Percentiles rank a stretch among this genome's conserved stretches.
Evolutionary conservation across 805 yeast species (phyloP).

Genomic region (Starmerella lactis-condensi): DNA sequence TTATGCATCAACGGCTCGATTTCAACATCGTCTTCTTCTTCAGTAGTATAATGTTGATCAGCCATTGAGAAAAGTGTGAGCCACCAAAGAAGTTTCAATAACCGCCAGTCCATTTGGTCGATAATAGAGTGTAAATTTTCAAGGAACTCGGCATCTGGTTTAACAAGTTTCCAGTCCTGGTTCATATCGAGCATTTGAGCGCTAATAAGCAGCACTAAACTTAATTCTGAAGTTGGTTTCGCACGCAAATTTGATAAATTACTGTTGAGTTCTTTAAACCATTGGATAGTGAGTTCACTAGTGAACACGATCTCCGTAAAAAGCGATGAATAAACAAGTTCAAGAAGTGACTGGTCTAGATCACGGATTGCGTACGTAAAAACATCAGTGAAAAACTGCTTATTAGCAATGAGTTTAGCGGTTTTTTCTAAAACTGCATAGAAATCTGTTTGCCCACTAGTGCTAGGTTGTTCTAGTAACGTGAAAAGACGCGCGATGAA

Average conservation of each 20-base stretch:
- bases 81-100: slow-evolving; percentile 19
- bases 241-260: background rate
- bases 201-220: slow-evolving; percentile 7
- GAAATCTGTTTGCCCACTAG: background rate
- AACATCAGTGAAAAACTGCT: slow-evolving; percentile 11
- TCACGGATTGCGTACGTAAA: slow-evolving; percentile 7
- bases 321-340: slow-evolving; percentile 13
- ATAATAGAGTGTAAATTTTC: slow-evolving; percentile 12
- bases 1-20: slow-evolving; percentile 8
- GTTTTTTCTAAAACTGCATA: slow-evolving; percentile 8
- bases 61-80: slow-evolving; percentile 17
- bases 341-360: slow-evolving; percentile 8
- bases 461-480: slow-evolving; percentile 2
- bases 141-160: slow-evolving; percentile 12
- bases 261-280: slow-evolving; percentile 8
- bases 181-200: slow-evolving; percentile 19
- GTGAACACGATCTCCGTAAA: slow-evolving; percentile 15
- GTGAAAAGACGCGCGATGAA: slow-evolving; percentile 9
- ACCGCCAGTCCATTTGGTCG: background rate
- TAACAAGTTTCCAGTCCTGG: slow-evolving; percentile 14
- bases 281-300: slow-evolving; percentile 11
- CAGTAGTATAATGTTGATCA: slow-evolving; percentile 11
- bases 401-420: slow-evolving; percentile 7
- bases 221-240: background rate
- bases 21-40: slow-evolving; percentile 3